These are phyloP conservation scores for Pythium sukuiense DNA, from an alignment of 352 stramenopile genomes.

Conservation along the genomic window DNA sequence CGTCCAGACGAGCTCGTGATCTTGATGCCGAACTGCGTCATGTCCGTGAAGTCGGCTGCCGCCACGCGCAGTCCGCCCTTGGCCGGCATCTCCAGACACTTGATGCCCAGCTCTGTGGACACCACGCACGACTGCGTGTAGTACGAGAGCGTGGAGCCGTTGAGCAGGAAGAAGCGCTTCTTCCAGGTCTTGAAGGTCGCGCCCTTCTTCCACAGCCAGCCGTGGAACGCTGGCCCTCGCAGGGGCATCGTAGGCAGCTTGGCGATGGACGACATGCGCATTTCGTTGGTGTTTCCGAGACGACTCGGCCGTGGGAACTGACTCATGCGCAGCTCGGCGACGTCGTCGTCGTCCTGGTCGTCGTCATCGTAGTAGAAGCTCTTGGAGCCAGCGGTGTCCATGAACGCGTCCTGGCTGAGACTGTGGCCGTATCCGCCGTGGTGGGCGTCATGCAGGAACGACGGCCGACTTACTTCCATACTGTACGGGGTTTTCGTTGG, in stretches of 20 bases:
- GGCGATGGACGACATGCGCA: conserved; percentile 36
- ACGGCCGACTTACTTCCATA: conserved; percentile 5
- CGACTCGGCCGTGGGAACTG: conserved; percentile 19
- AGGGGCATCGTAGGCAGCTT: conserved; percentile 64
- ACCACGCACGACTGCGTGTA: conserved; percentile 75
- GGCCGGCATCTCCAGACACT: conserved; percentile 58
- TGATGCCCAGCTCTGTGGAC: conserved; percentile 50
- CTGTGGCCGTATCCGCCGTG: background rate
- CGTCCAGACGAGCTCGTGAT: conserved; percentile 65
- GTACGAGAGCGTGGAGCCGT: conserved; percentile 67
- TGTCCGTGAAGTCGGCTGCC: conserved; percentile 38
- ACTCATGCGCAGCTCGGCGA: conserved; percentile 11
- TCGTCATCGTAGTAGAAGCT: conserved; percentile 12
- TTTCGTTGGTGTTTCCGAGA: conserved; percentile 1
- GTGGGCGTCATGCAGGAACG: background rate
- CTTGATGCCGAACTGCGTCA: conserved; percentile 57
- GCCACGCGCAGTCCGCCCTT: conserved; percentile 57
- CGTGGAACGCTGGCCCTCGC: conserved; percentile 59
- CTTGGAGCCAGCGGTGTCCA: background rate
- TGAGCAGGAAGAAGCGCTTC: conserved; percentile 75
- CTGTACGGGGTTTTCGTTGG: background rate
- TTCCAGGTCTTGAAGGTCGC: conserved; percentile 81
- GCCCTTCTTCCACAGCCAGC: conserved; percentile 78
- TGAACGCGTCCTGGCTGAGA: background rate
- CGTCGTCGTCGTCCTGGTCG: background rate